Conservation (phyloP, 805 yeast species). For the Yarrowia sp. region DNA sequence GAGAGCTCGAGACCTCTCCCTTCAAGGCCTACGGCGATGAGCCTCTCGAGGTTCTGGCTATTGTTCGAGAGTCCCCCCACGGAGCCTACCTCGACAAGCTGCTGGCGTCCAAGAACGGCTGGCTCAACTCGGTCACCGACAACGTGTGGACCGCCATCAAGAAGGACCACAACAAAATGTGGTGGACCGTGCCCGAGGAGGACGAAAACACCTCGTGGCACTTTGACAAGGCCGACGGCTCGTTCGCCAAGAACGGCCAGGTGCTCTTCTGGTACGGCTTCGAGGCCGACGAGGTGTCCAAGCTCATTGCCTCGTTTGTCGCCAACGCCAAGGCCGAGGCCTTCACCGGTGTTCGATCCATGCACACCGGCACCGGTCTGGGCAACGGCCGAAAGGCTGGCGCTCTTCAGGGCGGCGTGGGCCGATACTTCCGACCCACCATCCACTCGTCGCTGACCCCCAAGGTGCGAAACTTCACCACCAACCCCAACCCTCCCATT, state of each 20-base stretch:
- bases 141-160: conserved; percentile 84
- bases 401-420: conserved; percentile 40
- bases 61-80: conserved; percentile 62
- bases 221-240: conserved; percentile 92
- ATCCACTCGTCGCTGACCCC: conserved; percentile 32
- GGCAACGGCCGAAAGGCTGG: conserved; percentile 27
- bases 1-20: conserved; percentile 63
- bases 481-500: conserved; percentile 76
- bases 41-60: conserved; percentile 91
- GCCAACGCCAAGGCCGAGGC: conserved; percentile 40
- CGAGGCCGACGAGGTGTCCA: conserved; percentile 65
- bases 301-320: conserved; percentile 64
- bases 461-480: conserved; percentile 41
- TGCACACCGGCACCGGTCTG: conserved; percentile 39
- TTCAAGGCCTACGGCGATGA: conserved; percentile 93
- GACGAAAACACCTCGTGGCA: conserved; percentile 92
- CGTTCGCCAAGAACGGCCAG: conserved; percentile 86
- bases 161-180: conserved; percentile 73
- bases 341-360: conserved; percentile 28
- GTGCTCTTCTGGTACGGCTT: conserved; percentile 96
- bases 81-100: conserved; percentile 77
- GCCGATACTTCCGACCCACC: conserved; percentile 42
- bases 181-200: conserved; percentile 90
- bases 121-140: conserved; percentile 97
- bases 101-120: conserved; percentile 84